Base-by-base conservation (phyloP, 306 rosid species). In the Acmispon strigosus region DNA sequence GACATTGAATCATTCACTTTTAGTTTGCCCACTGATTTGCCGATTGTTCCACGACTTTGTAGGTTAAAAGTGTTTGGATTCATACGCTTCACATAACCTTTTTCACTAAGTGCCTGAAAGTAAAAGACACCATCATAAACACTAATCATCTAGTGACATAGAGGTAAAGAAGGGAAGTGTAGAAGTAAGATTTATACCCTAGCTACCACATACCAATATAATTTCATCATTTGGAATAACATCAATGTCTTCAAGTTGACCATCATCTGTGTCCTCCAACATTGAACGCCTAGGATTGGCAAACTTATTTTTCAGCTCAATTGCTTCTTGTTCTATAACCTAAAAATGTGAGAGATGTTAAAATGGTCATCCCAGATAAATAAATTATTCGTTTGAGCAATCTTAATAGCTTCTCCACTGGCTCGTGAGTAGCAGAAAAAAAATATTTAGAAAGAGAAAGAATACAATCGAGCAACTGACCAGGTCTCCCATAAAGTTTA, bases 11-110 rank as follows among this genome's bases (percentile, higher is more conserved):
- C 99, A 11, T 94, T 89, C 59, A 91, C 96, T 84, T 91, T 87
- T 81, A 94, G 83, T 78, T 94, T 94, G 65, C 99, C 99, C 34
- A 94, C 97, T 76, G 99, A 94, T 87, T 94, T 94, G 73, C 99
- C 99, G 60, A 94, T 91, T 73, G 99, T 94, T 44, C 99, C 99
- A 71, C 99, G 97, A 81, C 80, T 69, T 77, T 94, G 99, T 50
- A 89, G 90, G 87, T 80, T 94, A 77, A 94, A 94, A 68, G 95
- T 94, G 76, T 52, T 76, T 22, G 97, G 97, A 81, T 86, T 94
- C 99, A 94, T 94, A 72, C 97, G 86, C 83, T 94, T 94, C 72
- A 91, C 84, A 83, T 94, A 94, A 45, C 99, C 97, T 68, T 94
- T 94, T 81, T 91, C 99, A 77, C 99, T 94, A 53, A 94, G 47